Base-by-base conservation (phyloP, 2,329 filamentous ascomycete genomes). In the Alternaria conjuncta region DNA sequence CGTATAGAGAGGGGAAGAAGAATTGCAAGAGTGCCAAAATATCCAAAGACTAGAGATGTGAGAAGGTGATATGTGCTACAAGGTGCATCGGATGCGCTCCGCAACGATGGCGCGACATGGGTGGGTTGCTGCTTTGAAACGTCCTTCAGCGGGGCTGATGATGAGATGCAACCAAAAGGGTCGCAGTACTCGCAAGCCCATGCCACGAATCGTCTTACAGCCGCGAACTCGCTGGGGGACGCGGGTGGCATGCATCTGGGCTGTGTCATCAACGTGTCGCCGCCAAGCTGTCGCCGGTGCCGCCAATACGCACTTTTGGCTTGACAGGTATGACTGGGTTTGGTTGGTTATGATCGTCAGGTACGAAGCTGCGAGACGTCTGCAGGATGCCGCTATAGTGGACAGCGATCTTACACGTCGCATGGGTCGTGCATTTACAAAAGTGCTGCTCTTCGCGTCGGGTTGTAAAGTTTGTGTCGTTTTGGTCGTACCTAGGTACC, bases 161-260 rank as follows among this genome's bases (percentile, higher is more conserved):
- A 76, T 69, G 73, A 36, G 55, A 74, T 77, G 75, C 72, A 72
- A 78, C 76, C 65, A 54, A 32, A 59, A 47, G 41, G 68, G 76
- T 78, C 70, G 71, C 75, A 75, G 61, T 64, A 50, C 55, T 63
- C 49, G 47, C 55, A 47, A 55, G 55, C 55, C 56, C 43, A 55
- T 50, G 59, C 54, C 66, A 60, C 61, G 49, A 58, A 18, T 58
- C 58, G 64, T 70, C 57, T 58, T 61, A 68, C 65, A 63, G 46
- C 56, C 66, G 64, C 60, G 55, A 60, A 47, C 15, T 66, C 55
- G 32, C 53, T 32, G 51, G 53, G 32, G 55, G 55, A n/a, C 46
- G 20, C 21, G 26, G 26, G 49, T 60, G 50, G 54, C 60, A 63
- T 41, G 61, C 55, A 57, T 57, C 45, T 65, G 59, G 56, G 28